Evolutionary conservation across 2,329 filamentous ascomycete genomes (phyloP), one percentile per base, ranked within the genome.

Genomic region (Xylaria sp.): DNA sequence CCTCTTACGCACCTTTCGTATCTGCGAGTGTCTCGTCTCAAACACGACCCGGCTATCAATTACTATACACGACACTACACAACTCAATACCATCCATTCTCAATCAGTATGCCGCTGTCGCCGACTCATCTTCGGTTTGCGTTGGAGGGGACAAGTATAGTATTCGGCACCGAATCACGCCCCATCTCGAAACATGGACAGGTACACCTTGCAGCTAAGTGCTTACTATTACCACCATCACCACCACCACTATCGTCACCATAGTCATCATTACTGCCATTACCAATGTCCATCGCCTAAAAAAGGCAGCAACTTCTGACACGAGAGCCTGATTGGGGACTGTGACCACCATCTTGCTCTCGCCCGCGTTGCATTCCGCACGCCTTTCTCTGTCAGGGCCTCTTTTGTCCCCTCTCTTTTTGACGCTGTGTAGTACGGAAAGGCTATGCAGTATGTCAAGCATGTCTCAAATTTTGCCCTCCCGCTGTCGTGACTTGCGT

Each of bases 111-210:
- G 23, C 10, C 23, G 8, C 20, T 20, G 9, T 13, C 34, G 34
- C n/a, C 10, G 31, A 39, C 34, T 37, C 41, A 18, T n/a, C 41
- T 2, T 18, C 12, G 12, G 37, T 9, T 15, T 9, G 25, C 13
- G 25, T 28, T 48, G n/a, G 20, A 39, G 46, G 9, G 9, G 39
- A 58, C 39, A 46, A 58, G 56, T 58, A 31, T 58, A 58, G 56
- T 13, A 57, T 41, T 20, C 8, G 13, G 15, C 37, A 18, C 52
- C 12, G 18, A 12, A 15, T 15, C 2, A 31, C 3, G 39, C 56
- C 39, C 56, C 39, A 58, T 31, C 56, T 6, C n/a, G 56, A 46
- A 46, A 58, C 56, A 13, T 9, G 23, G n/a, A 31, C 13, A 44
- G 56, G 31, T 31, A n/a, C 23, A 5, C 39, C 6, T 28, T 10